Evolutionary conservation across 768 basidiomycete genomes (phyloP).

Genomic region (Trametes gibbosa): DNA sequence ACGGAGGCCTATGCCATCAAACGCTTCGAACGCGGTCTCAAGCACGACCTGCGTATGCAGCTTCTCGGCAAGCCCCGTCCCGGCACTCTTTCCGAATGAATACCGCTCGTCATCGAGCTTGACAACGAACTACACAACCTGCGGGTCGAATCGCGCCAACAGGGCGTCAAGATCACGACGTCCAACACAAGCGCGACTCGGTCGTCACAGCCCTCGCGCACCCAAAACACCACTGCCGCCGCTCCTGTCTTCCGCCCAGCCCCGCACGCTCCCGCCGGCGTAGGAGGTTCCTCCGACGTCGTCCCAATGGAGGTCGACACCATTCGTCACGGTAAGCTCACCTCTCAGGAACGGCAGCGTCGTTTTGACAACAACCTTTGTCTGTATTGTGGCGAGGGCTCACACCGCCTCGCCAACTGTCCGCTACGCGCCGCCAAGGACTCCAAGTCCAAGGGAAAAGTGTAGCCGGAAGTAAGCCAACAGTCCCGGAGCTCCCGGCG

Average conservation of each 20-base stretch:
- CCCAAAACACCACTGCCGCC: background rate
- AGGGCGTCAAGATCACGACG: too few relatives aligned
- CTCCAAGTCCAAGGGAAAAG: constrained; percentile 26
- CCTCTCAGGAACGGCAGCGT: constrained; percentile 27
- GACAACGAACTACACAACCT: constrained; percentile 15
- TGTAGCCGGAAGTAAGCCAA: constrained; percentile 21
- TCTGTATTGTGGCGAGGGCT: constrained; percentile 34
- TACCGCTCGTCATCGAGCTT: background rate
- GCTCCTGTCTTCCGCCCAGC: background rate
- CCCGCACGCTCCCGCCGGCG: too few relatives aligned
- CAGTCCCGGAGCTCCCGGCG: constrained; percentile 24
- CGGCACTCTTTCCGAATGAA: background rate
- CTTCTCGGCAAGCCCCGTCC: constrained; percentile 6
- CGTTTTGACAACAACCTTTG: constrained; percentile 31
- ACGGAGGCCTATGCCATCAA: constrained; percentile 34
- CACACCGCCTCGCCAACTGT: constrained; percentile 32
- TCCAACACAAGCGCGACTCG: too few relatives aligned
- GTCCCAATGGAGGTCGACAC: constrained; percentile 23
- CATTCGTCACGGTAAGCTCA: constrained; percentile 28
- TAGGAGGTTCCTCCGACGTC: background rate
- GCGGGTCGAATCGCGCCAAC: background rate
- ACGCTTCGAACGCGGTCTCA: constrained; percentile 31
- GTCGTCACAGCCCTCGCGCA: background rate
- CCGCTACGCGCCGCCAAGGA: constrained; percentile 22
- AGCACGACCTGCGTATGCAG: constrained; percentile 26